These are phyloP conservation scores for Cyberlindnera euphorbiiphila DNA, from an alignment of 805 yeast species.

Conservation along the genomic window DNA sequence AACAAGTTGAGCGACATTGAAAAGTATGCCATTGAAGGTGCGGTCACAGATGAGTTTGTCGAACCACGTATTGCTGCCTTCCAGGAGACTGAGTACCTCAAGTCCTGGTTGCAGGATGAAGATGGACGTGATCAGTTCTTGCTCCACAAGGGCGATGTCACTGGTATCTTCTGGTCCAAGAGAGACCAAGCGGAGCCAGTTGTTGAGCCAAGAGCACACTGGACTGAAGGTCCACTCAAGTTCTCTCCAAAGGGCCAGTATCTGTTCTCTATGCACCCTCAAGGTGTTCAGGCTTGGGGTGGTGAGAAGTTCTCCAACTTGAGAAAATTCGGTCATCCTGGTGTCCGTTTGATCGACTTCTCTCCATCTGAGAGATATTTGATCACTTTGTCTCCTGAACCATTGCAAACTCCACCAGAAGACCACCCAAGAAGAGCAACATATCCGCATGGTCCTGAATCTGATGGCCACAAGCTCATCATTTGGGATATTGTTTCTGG, in stretches of 20 bases:
- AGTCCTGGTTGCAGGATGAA: slow-evolving; percentile 87
- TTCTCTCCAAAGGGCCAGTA: slow-evolving; percentile 94
- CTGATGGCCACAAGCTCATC: slow-evolving; percentile 89
- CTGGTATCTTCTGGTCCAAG: slow-evolving; percentile 85
- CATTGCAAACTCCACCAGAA: slow-evolving; percentile 67
- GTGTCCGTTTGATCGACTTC: slow-evolving; percentile 84
- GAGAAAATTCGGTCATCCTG: slow-evolving; percentile 80
- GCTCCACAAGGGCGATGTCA: slow-evolving; percentile 72
- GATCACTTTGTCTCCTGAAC: slow-evolving; percentile 85
- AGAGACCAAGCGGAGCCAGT: slow-evolving; percentile 69
- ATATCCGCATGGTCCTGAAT: slow-evolving; percentile 82
- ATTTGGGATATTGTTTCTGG: slow-evolving; percentile 90
- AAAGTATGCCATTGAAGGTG: slow-evolving; percentile 64
- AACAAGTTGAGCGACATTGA: slow-evolving; percentile 83
- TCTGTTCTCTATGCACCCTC: slow-evolving; percentile 82
- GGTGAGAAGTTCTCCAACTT: slow-evolving; percentile 74
- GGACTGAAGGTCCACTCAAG: slow-evolving; percentile 84
- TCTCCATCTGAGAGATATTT: slow-evolving; percentile 89
- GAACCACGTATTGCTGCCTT: slow-evolving; percentile 75
- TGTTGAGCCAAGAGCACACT: slow-evolving; percentile 73
- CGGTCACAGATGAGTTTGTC: slow-evolving; percentile 53
- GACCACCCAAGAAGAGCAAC: slow-evolving; percentile 58
- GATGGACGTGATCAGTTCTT: slow-evolving; percentile 88
- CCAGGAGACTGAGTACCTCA: slow-evolving; percentile 74
- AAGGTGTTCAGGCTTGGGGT: slow-evolving; percentile 96